Evolutionary conservation across 306 rosid genomes (phyloP).

Genomic region (Corylus americana): DNA sequence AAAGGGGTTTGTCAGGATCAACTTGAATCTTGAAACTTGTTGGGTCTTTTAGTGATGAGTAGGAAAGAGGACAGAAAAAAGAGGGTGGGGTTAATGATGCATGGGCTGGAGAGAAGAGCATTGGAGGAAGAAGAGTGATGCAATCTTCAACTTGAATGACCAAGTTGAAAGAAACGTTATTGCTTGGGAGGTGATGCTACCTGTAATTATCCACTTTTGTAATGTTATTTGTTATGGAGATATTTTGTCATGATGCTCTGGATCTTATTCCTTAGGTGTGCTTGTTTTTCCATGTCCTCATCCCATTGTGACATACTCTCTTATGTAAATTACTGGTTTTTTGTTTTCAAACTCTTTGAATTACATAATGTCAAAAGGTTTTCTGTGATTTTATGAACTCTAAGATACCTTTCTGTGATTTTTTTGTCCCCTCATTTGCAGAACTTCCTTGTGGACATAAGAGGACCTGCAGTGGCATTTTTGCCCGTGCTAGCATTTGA

Average conservation of each 20-base stretch:
- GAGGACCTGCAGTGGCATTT: constrained; percentile 79
- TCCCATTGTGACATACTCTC: neutral
- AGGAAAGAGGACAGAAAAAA: neutral
- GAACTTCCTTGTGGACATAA: constrained; percentile 93
- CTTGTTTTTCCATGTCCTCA: neutral
- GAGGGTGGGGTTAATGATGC: neutral
- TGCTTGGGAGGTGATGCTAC: constrained; percentile 5
- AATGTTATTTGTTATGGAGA: neutral
- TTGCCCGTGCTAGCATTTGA: constrained; percentile 96
- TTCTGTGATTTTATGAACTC: constrained; percentile 6
- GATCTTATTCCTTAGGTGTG: neutral
- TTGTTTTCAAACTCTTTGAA: constrained; percentile 7
- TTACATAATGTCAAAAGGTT: neutral
- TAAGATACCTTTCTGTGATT: neutral
- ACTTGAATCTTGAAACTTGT: too few species aligned
- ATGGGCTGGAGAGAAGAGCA: neutral
- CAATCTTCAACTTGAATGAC: constrained; percentile 1
- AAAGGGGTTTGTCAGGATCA: neutral
- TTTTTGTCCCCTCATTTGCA: constrained; percentile 31
- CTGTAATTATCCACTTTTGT: neutral
- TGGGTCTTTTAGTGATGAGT: too few species aligned
- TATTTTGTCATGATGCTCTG: neutral
- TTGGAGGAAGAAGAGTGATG: neutral
- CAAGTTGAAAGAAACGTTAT: constrained; percentile 2
- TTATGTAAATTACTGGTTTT: neutral